A percentile compares a stretch with the other conserved stretches of the same genome.
phyloP scores from a whole-genome alignment of 768 basidiomycete species.

The Amanita rubescens region DNA sequence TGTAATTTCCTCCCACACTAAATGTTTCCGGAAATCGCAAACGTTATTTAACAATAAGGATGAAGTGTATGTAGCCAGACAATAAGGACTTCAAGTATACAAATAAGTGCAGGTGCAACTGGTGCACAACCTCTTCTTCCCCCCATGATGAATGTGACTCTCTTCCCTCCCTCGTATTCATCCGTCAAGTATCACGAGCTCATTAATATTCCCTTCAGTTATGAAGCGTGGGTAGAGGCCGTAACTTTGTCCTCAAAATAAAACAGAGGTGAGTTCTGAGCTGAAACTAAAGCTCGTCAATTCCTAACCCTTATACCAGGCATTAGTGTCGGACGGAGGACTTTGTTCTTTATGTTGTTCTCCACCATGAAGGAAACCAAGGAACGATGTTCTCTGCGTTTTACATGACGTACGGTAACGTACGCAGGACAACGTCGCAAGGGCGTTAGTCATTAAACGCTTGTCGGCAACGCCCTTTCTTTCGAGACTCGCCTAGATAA shows the following conservation, averaged over 20 bases:
- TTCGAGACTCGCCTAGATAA: neutral
- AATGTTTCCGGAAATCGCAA: too few species aligned
- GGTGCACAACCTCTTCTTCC: neutral
- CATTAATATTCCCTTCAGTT: neutral
- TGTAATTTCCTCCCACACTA: too few species aligned
- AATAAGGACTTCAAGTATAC: conserved; percentile 1
- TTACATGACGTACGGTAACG: too few species aligned
- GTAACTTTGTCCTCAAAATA: neutral
- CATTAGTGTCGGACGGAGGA: too few species aligned
- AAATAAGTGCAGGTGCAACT: neutral
- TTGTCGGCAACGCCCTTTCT: neutral
- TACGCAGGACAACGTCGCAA: too few species aligned
- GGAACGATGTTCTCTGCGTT: too few species aligned
- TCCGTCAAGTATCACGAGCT: too few species aligned
- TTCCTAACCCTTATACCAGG: too few species aligned
- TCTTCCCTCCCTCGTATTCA: neutral
- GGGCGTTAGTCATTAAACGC: too few species aligned
- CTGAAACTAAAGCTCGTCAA: too few species aligned
- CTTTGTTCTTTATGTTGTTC: too few species aligned
- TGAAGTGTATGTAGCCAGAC: neutral
- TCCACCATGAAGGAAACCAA: too few species aligned
- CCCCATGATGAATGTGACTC: neutral
- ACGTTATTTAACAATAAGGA: conserved; percentile 9
- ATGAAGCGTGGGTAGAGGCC: neutral
- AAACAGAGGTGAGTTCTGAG: neutral